phyloP scores from a whole-genome alignment of 768 basidiomycete species.

The Tremella yokohamensis region DNA sequence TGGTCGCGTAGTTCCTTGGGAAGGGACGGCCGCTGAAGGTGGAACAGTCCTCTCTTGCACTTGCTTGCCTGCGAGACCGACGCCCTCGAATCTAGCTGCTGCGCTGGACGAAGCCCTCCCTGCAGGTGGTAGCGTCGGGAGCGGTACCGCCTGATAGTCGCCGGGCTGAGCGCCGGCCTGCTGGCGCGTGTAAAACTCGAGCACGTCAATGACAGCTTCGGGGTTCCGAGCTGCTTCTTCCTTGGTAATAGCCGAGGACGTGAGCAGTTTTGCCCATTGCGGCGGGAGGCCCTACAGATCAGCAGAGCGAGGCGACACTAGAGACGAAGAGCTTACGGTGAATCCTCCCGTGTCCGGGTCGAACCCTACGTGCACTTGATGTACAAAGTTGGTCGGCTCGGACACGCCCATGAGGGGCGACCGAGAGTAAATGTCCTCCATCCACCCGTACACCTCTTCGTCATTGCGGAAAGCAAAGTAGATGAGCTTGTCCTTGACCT shows the following conservation, averaged over 20 bases:
- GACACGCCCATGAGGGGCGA: slow-evolving; percentile 90
- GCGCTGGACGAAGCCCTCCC: slow-evolving; percentile 27
- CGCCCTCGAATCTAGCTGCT: slow-evolving; percentile 78
- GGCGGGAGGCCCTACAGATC: slow-evolving; percentile 79
- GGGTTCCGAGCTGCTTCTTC: slow-evolving; percentile 97
- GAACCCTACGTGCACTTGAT: slow-evolving; percentile 97
- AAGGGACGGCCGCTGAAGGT: background rate
- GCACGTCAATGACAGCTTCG: slow-evolving; percentile 92
- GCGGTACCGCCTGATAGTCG: slow-evolving; percentile 21
- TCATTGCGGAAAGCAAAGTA: slow-evolving; percentile 64
- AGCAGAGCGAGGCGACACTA: background rate
- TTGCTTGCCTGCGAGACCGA: slow-evolving; percentile 73
- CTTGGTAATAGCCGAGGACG: slow-evolving; percentile 92
- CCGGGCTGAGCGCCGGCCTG: slow-evolving; percentile 53
- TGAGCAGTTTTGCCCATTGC: slow-evolving; percentile 95
- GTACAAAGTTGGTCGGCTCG: slow-evolving; percentile 95
- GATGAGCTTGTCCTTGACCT: slow-evolving; percentile 77
- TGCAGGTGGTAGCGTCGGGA: slow-evolving; percentile 50
- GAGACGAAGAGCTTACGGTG: slow-evolving; percentile 61
- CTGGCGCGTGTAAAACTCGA: slow-evolving; percentile 98
- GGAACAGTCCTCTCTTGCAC: slow-evolving; percentile 8
- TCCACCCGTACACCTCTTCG: slow-evolving; percentile 97
- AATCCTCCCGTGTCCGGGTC: slow-evolving; percentile 91
- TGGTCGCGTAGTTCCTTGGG: background rate
- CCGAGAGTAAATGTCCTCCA: slow-evolving; percentile 90